Base-by-base conservation (phyloP, 768 basidiomycete species). In the Boletus tylopilopsis region DNA sequence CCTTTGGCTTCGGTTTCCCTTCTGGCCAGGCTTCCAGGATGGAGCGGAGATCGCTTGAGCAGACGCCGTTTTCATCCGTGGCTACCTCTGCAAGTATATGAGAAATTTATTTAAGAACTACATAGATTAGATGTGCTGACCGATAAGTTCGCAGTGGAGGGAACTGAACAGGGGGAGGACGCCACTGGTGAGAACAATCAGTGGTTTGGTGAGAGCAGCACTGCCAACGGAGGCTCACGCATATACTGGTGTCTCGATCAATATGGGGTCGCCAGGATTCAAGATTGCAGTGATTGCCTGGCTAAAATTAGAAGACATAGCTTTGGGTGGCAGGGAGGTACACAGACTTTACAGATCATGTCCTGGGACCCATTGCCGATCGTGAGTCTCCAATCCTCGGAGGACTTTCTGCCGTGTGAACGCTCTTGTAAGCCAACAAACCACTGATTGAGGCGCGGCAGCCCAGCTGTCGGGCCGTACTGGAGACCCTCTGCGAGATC, bases 361-460 rank as follows among this genome's bases (percentile, higher is more conserved):
- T 96, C 93, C 68, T 96, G 94, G 37, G 89, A 90, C 11, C 94
- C 94, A 34, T 77, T 76, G 2, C 94, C 92, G 10, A 96, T 71
- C 35, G 80, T 83, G 10, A 94, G 65, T 36, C 73, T 72, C 93
- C 94, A 98, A 7, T 82, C 84, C 56, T 80, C 81, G 2, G 73
- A 76, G 36, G 59, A 64, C 42, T 73, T 73, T 38, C 90, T 75
- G 5, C 79, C 80, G 59, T 98, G 94, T 34, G 75, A 73, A 10
- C 65, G 61, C 56, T 79, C 81, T 66, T 96, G 92, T 46, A 98
- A 69, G 5, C 79, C 80, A 41, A 74, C 67, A 13, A 92, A 62
- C 88, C 90, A 93, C 19, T 81, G 74, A 4, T 76, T 60, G 5
- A 95, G 69, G n/a, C 73, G 72, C 15, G 77, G 72, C 27, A 87